Base-by-base conservation (phyloP, 768 basidiomycete species). In the Trametes cubensis region DNA sequence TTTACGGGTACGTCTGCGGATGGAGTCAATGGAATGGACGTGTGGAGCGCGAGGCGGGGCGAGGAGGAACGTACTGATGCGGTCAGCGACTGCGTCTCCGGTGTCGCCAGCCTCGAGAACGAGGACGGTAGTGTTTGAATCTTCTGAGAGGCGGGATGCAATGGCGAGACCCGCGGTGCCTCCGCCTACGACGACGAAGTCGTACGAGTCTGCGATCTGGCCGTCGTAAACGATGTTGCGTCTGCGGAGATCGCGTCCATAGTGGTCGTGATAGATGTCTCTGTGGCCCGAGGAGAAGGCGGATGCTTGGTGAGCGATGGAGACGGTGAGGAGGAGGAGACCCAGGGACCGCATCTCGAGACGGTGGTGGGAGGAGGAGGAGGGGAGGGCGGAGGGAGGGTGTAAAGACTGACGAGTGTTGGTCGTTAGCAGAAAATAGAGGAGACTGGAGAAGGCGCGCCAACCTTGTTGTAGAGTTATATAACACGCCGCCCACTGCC, bases 111-210 rank as follows among this genome's bases (percentile, higher is more conserved):
- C 80, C 70, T 76, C 75, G 47, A 76, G 73, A 34, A 81, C 77
- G 49, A 81, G 73, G 20, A 82, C 81, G 18, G 78, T 77, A 46
- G 70, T 75, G 63, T 77, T 77, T 2, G 72, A 49, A 66, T 82
- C 79, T 62, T 82, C 81, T 0, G 78, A 77, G 25, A 83, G 70
- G 45, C 82, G 75, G 26, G 74, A 70, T 5, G 81, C 81, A n/a
- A 82, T 69, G 18, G 78, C 79, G 48, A 81, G 73, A 17, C 82
- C 82, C 18, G 78, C 79, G 28, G 80, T 74, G 26, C 81, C 81
- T 50, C 82, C 81, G 51, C 81, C 81, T 18, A 74, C 76, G 65
- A 81, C 77, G 58, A 87, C 77, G 69, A 82, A 86, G 75, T 86
- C 85, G 68, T 83, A 87, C 0, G 79, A 67, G 45, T 66, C 60